Conservation (phyloP, 2,329 filamentous ascomycete genomes). For the Penicillium thymicola region DNA sequence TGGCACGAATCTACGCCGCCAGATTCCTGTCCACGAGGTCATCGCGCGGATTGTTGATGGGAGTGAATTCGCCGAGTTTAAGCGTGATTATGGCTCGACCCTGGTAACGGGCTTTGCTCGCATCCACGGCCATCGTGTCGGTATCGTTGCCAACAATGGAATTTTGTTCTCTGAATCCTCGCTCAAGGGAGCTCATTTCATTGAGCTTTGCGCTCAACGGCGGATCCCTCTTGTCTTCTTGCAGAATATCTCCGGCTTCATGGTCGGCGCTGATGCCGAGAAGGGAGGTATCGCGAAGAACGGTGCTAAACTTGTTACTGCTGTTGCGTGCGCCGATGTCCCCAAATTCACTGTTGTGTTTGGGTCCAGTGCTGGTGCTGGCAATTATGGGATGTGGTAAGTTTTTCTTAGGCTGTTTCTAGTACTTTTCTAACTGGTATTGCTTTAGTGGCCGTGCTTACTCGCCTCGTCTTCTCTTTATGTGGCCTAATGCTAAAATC, state of each 20-base stretch:
- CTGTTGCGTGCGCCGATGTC: constrained; percentile 88
- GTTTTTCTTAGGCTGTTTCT: constrained; percentile 22
- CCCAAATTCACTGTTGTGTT: constrained; percentile 97
- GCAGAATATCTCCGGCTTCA: constrained; percentile 97
- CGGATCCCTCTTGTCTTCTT: constrained; percentile 88
- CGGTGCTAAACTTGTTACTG: constrained; percentile 92
- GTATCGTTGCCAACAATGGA: constrained; percentile 93
- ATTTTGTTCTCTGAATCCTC: constrained; percentile 88
- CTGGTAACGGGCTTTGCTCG: constrained; percentile 87
- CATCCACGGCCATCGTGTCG: constrained; percentile 86
- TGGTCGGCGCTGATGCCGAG: constrained; percentile 92
- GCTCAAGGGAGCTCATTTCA: constrained; percentile 94
- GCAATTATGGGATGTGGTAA: constrained; percentile 95
- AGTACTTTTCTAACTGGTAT: not conserved
- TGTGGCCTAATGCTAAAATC: constrained; percentile 96
- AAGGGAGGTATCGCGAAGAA: constrained; percentile 96
- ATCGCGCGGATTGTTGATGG: constrained; percentile 92
- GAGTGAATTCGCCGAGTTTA: constrained; percentile 89
- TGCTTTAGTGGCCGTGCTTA: constrained; percentile 73
- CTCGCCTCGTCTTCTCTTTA: constrained; percentile 85
- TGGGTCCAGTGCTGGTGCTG: constrained; percentile 88
- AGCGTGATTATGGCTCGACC: constrained; percentile 82
- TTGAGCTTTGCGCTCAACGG: constrained; percentile 88
- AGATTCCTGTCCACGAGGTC: constrained; percentile 81
- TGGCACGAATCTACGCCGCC: constrained; percentile 81